phyloP scores from a whole-genome alignment of 148 eudicot species.

The Limonium bicolor region DNA sequence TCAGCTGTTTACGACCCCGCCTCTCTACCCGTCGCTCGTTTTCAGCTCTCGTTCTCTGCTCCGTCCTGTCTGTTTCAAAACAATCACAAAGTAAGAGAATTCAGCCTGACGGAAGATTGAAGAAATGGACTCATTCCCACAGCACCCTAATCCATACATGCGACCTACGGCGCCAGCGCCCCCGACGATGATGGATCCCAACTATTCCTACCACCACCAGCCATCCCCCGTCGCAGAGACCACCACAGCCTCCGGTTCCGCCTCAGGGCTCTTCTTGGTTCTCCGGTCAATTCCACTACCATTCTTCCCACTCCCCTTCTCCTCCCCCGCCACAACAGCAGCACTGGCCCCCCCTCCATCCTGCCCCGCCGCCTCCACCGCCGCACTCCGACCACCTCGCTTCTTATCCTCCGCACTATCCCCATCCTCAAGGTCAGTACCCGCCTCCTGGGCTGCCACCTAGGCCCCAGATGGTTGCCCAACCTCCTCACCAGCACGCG shows the following conservation, averaged over 20 bases:
- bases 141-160: no score
- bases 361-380: slow-evolving; percentile 9
- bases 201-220: slow-evolving; percentile 32
- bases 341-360: slow-evolving; percentile 23
- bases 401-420: slow-evolving; percentile 18
- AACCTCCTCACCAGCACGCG: slow-evolving; percentile 14
- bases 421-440: slow-evolving; percentile 18
- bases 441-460: slow-evolving; percentile 24
- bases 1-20: no score
- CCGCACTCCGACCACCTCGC: slow-evolving; percentile 21
- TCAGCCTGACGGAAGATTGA: no score
- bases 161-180: slow-evolving; percentile 31
- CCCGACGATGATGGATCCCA: slow-evolving; percentile 24
- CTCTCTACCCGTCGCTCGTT: no score
- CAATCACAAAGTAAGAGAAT: no score
- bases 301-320: slow-evolving; percentile 9
- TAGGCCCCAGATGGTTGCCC: slow-evolving; percentile 19
- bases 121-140: no score
- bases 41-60: no score
- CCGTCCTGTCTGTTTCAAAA: no score
- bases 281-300: slow-evolving; percentile 23
- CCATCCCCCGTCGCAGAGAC: slow-evolving; percentile 12
- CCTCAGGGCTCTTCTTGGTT: slow-evolving; percentile 5
- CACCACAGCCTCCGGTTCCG: slow-evolving; percentile 11
- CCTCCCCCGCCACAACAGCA: slow-evolving; percentile 32